phyloP scores from a whole-genome alignment of 371 early-diverging fungal species.

The Funneliformis caledonium region DNA sequence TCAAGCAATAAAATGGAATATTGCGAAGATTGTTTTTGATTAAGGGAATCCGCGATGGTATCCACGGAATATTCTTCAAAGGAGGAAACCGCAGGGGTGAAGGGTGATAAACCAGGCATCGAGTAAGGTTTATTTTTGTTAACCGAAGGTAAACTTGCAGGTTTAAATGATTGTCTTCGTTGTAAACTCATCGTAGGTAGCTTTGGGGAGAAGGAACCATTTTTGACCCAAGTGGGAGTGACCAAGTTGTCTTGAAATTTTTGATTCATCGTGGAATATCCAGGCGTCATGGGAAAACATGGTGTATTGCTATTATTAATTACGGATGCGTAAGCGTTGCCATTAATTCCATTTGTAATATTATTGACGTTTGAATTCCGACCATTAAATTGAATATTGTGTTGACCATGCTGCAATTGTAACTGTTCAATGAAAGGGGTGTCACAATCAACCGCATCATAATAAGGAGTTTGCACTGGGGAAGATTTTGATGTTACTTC shows the following conservation, averaged over 20 bases:
- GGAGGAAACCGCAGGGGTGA: not conserved
- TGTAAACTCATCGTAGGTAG: not conserved
- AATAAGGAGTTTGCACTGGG: constrained; percentile 9
- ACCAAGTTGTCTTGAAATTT: too few relatives aligned
- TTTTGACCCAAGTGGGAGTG: not conserved
- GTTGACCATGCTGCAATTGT: not conserved
- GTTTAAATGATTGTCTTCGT: not conserved
- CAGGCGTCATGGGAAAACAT: not conserved
- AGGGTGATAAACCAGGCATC: not conserved
- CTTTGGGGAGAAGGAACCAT: not conserved
- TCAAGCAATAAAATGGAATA: constrained; percentile 53
- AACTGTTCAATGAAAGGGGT: constrained; percentile 18
- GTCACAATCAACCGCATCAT: constrained; percentile 20
- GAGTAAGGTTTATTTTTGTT: not conserved
- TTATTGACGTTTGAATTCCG: not conserved
- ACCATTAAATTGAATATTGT: not conserved
- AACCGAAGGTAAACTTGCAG: not conserved
- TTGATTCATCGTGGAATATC: not conserved
- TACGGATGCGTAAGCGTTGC: too few relatives aligned
- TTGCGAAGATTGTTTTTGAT: constrained; percentile 21
- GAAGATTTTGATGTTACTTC: constrained; percentile 23
- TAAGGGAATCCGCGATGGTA: not conserved
- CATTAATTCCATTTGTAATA: not conserved
- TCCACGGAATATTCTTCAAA: constrained; percentile 19
- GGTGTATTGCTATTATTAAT: not conserved